These are phyloP conservation scores for Ulota crispa DNA, from an alignment of 225 moss, liverwort and hornwort species.

Conservation along the genomic window DNA sequence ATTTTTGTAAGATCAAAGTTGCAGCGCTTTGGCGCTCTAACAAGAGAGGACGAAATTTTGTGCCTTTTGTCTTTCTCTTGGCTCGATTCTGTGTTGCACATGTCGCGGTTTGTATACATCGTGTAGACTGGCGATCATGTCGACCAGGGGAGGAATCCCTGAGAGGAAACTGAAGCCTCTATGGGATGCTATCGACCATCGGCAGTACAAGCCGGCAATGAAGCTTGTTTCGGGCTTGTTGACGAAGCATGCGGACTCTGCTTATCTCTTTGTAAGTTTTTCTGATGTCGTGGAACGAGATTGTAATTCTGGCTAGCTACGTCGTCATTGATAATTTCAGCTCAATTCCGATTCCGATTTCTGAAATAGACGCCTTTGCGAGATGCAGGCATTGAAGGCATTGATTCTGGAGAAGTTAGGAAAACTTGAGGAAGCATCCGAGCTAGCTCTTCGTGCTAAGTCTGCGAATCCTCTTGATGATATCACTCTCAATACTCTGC, in stretches of 20 bases:
- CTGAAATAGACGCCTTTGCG: background rate
- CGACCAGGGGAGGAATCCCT: slow-evolving; percentile 67
- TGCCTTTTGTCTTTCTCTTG: background rate
- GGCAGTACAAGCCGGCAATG: slow-evolving; percentile 93
- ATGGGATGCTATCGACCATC: slow-evolving; percentile 97
- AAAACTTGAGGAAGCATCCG: slow-evolving; percentile 76
- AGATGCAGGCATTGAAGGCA: slow-evolving; percentile 78
- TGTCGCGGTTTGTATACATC: slow-evolving; percentile 20
- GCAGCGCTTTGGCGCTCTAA: background rate
- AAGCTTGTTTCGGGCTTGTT: slow-evolving; percentile 78
- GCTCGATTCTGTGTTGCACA: background rate
- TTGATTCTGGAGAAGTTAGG: slow-evolving; percentile 86
- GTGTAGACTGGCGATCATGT: slow-evolving; percentile 35
- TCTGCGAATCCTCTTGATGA: slow-evolving; percentile 77
- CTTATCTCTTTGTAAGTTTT: slow-evolving; percentile 72
- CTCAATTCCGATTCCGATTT: slow-evolving; percentile 5
- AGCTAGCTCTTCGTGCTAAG: slow-evolving; percentile 78
- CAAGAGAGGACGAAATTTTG: background rate
- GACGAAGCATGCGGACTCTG: slow-evolving; percentile 72
- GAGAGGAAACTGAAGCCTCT: slow-evolving; percentile 95
- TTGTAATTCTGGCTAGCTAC: background rate
- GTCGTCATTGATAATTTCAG: slow-evolving; percentile 10
- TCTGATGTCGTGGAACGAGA: background rate
- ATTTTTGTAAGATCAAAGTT: background rate
- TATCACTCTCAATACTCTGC: slow-evolving; percentile 81